Evolutionary conservation across 805 yeast genomes (phyloP).

Genomic region (Tetrapisispora taiwanensis): DNA sequence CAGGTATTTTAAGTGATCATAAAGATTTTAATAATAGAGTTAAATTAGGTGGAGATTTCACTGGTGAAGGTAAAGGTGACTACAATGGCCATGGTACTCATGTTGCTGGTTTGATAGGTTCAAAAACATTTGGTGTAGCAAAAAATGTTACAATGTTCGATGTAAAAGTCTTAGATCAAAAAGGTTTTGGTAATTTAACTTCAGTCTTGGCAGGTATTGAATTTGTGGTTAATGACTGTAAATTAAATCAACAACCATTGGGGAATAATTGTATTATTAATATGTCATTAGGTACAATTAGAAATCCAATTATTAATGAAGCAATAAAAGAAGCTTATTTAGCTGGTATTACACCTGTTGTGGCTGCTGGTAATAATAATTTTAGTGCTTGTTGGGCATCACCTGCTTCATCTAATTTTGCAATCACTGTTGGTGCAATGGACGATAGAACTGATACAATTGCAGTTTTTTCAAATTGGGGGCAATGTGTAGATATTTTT

Average conservation of each 20-base stretch:
- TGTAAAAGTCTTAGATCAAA: conserved; percentile 57
- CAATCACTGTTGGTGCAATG: conserved; percentile 81
- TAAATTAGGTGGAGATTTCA: conserved; percentile 47
- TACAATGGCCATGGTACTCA: conserved; percentile 82
- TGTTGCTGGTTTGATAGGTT: conserved; percentile 81
- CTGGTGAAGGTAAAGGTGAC: conserved; percentile 54
- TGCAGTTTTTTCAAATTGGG: conserved; percentile 86
- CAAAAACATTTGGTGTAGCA: conserved; percentile 71
- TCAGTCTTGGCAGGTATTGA: conserved; percentile 58
- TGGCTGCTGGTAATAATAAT: conserved; percentile 82
- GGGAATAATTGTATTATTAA: conserved; percentile 55
- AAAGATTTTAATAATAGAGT: conserved; percentile 58
- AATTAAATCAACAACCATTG: conserved; percentile 8
- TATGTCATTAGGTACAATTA: conserved; percentile 68
- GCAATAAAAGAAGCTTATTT: conserved; percentile 70
- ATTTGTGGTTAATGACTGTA: conserved; percentile 51
- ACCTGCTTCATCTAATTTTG: conserved; percentile 70
- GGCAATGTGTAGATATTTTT: conserved; percentile 75
- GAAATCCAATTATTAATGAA: conserved; percentile 53
- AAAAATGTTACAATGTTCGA: conserved; percentile 54
- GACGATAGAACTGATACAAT: conserved; percentile 63
- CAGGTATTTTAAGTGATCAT: conserved; percentile 58
- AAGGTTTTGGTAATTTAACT: conserved; percentile 63
- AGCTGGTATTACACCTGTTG: conserved; percentile 62
- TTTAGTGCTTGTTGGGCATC: conserved; percentile 74